Evolutionary conservation across 129 eudicot genomes (phyloP).

Genomic region (Sambucus nigra): DNA sequence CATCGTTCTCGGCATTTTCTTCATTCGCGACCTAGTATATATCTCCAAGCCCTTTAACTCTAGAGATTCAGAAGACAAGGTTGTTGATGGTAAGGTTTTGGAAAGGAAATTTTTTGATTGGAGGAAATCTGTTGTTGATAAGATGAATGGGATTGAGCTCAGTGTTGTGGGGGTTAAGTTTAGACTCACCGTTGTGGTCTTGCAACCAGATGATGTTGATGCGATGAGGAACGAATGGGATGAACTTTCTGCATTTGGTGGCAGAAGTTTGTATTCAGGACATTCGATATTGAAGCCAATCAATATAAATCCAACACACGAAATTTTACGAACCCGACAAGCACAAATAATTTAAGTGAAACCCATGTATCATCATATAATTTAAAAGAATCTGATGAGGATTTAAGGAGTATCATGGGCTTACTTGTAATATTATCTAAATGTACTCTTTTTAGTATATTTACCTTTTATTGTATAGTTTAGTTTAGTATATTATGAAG

Average conservation of each 20-base stretch:
- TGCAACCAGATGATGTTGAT: slow-evolving; percentile 57
- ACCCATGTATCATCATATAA: too few relatives aligned
- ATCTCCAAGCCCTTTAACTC: slow-evolving; percentile 13
- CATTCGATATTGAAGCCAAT: too few relatives aligned
- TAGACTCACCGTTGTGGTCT: slow-evolving; percentile 47
- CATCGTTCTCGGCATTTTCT: slow-evolving; percentile 50
- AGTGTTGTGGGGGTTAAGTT: slow-evolving; percentile 70
- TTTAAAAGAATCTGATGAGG: too few relatives aligned
- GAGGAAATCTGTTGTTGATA: slow-evolving; percentile 50
- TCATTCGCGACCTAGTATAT: slow-evolving; percentile 51
- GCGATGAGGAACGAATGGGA: slow-evolving; percentile 74
- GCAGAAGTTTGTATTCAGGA: slow-evolving; percentile 56
- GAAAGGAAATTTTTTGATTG: slow-evolving; percentile 48
- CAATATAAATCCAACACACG: too few relatives aligned
- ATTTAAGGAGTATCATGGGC: too few relatives aligned
- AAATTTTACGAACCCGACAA: too few relatives aligned
- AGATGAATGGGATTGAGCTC: slow-evolving; percentile 78
- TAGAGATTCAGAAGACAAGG: not conserved
- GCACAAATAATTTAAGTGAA: too few relatives aligned
- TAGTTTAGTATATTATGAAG: too few relatives aligned
- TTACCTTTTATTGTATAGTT: too few relatives aligned
- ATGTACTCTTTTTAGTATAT: too few relatives aligned
- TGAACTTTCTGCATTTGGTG: slow-evolving; percentile 40
- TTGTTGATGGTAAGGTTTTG: slow-evolving; percentile 10
- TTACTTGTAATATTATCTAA: too few relatives aligned